Conservation (phyloP, 495 filamentous ascomycete genomes). For the Acidiella bohemica region DNA sequence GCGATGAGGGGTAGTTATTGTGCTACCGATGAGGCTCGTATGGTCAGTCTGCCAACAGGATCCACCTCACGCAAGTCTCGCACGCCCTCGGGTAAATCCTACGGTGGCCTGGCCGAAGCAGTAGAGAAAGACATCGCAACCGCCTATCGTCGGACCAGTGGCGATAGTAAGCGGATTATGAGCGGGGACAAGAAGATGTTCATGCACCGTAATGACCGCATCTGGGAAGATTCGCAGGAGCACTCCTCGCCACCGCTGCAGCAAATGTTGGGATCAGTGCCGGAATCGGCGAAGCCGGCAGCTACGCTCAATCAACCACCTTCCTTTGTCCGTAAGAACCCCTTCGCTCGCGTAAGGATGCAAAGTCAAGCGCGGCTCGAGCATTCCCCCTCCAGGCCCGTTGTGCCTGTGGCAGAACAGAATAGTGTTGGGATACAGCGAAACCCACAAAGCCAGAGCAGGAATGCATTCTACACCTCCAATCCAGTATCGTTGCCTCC, state of each 20-base stretch:
- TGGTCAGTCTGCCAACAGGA: slow-evolving; percentile 1
- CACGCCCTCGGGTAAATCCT: slow-evolving; percentile 16
- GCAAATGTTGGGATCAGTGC: slow-evolving; percentile 13
- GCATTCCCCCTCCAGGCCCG: slow-evolving; percentile 24
- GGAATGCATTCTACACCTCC: slow-evolving; percentile 55
- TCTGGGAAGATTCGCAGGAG: slow-evolving; percentile 70
- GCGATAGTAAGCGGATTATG: slow-evolving; percentile 37
- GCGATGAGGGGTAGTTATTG: not conserved
- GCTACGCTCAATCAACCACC: slow-evolving; percentile 13
- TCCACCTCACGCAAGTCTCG: slow-evolving; percentile 3
- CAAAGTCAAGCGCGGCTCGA: slow-evolving; percentile 23
- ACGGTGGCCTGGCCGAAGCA: slow-evolving; percentile 19
- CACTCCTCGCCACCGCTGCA: slow-evolving; percentile 19
- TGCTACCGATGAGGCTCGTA: not conserved
- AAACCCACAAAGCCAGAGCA: slow-evolving; percentile 63
- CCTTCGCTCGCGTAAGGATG: slow-evolving; percentile 29
- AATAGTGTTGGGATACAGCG: slow-evolving; percentile 61
- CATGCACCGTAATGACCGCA: slow-evolving; percentile 59
- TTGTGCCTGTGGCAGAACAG: slow-evolving; percentile 37
- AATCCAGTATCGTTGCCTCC: slow-evolving; percentile 42
- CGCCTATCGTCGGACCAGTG: slow-evolving; percentile 16
- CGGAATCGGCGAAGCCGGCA: slow-evolving; percentile 9
- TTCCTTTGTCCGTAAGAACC: slow-evolving; percentile 24
- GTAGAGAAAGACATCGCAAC: slow-evolving; percentile 17
- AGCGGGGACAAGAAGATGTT: slow-evolving; percentile 40